Conservation (phyloP, 805 yeast species). For the Teunomyces gatunensis region DNA sequence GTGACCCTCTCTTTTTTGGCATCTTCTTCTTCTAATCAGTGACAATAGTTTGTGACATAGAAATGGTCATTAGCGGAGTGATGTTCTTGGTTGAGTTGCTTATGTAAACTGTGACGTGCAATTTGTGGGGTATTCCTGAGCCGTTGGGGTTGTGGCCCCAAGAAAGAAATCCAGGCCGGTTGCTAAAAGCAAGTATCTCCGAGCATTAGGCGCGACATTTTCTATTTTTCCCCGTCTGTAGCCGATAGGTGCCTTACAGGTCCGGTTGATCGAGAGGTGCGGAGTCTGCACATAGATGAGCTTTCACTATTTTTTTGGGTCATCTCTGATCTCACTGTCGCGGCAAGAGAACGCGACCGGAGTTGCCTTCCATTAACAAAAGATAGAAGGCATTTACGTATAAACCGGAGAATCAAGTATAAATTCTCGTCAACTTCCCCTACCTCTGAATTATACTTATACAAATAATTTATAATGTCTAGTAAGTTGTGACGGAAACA, state of each 20-base stretch:
- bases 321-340: background rate
- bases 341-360: conserved; percentile 3
- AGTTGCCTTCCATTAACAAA: conserved; percentile 2
- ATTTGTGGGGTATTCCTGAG: background rate
- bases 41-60: no score
- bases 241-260: background rate
- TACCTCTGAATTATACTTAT: background rate
- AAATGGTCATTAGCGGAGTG: no score
- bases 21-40: no score
- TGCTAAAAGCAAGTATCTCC: conserved; percentile 3
- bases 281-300: background rate
- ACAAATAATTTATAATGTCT: conserved; percentile 5
- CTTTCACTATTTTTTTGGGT: background rate
- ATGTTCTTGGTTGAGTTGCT: no score
- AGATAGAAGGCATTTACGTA: background rate
- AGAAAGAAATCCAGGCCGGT: background rate
- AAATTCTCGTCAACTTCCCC: background rate
- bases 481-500: conserved; percentile 1
- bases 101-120: background rate
- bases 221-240: background rate
- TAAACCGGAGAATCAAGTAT: background rate
- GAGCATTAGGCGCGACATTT: background rate
- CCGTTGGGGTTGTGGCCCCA: background rate
- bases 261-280: background rate
- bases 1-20: no score